Conservation (phyloP, 768 basidiomycete genomes). For the Pisolithus albus region DNA sequence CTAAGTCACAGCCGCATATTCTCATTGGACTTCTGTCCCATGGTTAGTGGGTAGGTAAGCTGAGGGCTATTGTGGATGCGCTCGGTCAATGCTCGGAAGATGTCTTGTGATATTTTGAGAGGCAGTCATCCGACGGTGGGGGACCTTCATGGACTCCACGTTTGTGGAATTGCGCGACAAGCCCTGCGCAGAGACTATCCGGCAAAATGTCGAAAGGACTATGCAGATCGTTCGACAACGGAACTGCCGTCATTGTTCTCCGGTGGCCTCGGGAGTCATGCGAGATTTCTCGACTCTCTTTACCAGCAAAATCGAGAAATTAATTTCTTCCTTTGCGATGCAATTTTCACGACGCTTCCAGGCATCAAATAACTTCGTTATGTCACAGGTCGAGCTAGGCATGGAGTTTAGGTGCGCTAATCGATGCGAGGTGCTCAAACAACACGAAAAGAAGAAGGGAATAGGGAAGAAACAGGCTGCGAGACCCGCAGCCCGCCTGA, state of each 20-base stretch:
- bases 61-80: background rate
- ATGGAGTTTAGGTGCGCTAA: too few relatives aligned
- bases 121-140: constrained; percentile 13
- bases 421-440: too few relatives aligned
- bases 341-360: too few relatives aligned
- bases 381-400: too few relatives aligned
- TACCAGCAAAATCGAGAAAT: constrained; percentile 8
- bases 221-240: background rate
- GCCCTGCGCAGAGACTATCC: constrained; percentile 12
- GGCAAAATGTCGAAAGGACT: background rate
- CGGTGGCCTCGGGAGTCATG: constrained; percentile 6
- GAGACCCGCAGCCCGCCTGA: too few relatives aligned
- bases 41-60: background rate
- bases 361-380: too few relatives aligned
- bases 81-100: background rate
- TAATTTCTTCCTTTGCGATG: background rate
- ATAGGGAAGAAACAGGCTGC: too few relatives aligned
- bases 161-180: constrained; percentile 11
- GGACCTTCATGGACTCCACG: constrained; percentile 11
- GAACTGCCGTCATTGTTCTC: constrained; percentile 1
- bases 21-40: background rate
- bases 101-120: background rate
- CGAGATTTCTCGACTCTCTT: constrained; percentile 8
- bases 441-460: too few relatives aligned
- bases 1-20: constrained; percentile 12